Evolutionary conservation across 2,329 filamentous ascomycete species (phyloP).

Genomic region (Xylaria arbuscula): DNA sequence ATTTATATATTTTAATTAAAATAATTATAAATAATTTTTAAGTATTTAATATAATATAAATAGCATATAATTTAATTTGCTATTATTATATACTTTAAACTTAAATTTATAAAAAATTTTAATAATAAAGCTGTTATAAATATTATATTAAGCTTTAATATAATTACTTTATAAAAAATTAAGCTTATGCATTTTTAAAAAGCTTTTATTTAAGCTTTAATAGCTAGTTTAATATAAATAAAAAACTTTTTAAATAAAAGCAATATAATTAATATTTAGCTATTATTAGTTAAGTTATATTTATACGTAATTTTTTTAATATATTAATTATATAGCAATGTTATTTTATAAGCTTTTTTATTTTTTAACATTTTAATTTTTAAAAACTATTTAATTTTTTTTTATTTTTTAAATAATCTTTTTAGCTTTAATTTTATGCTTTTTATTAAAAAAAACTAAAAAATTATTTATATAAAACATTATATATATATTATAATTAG

Average conservation of each 20-base stretch:
- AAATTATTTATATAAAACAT: slow-evolving; percentile 14
- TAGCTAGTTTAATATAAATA: neutral
- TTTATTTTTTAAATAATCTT: slow-evolving; percentile 4
- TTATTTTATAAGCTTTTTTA: neutral
- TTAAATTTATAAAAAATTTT: neutral
- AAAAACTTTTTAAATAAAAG: neutral
- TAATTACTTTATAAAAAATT: neutral
- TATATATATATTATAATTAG: neutral
- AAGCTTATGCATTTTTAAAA: neutral
- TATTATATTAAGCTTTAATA: neutral
- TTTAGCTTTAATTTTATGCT: neutral
- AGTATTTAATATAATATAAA: neutral
- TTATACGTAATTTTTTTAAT: neutral
- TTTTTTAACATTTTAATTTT: neutral
- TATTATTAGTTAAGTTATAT: neutral
- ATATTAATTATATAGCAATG: neutral
- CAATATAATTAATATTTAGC: neutral
- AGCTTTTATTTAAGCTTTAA: neutral
- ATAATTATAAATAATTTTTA: neutral
- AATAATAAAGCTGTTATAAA: neutral
- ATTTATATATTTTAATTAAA: neutral
- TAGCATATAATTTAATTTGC: neutral
- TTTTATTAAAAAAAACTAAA: neutral
- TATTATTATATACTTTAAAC: neutral
- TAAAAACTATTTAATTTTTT: neutral